Evolutionary conservation across 441 rosid genomes (phyloP), one percentile per base, ranked within the genome.

Genomic region (Mallotus repandus): DNA sequence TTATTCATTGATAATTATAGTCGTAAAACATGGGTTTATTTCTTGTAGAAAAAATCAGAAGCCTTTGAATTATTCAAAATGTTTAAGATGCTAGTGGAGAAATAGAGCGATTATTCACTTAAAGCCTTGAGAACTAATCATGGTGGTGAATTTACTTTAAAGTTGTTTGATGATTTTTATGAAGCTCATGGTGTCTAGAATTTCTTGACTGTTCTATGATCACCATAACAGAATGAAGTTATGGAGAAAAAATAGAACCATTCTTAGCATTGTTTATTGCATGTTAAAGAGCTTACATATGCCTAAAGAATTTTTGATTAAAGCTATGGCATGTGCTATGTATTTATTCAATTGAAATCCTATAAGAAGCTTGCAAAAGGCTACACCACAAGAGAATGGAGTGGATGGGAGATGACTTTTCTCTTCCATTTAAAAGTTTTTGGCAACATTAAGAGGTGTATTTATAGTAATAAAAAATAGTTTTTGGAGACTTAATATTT

Each of bases 1-100:
- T 9, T 63, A 2, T 74, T 81, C 15, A 78, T 78, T 48, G 74
- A 74, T 74, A 62, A 74, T 22, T 78, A 13, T 25, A 50, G 38
- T 11, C 4, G 52, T 0, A 80, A 80, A 29, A 50, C 63, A 0
- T 76, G 68, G 63, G 59, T 73, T 0, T 72, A 72, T 14, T 72
- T 76, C 6, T 32, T 67, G n/a, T 35, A 53, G 8, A 7, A 54
- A 2, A 71, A 80, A 12, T 62, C n/a, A 4, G 57, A 63, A 45
- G 62, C 9, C 0, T 64, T 80, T 65, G 45, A 11, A 12, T 1
- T 9, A 7, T 76, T 76, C 14, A 57, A 73, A 11, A 63, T 11
- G 1, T 57, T 72, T 4, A 73, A 73, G 25, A 50, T 12, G 2
- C 43, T 43, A 5, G 57, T 76, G 16, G 69, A 76, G 15, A 80